Percentiles rank a stretch among this genome's conserved stretches.
Conservation (phyloP, 768 basidiomycete species). For the Candolleomyces eurysporus region DNA sequence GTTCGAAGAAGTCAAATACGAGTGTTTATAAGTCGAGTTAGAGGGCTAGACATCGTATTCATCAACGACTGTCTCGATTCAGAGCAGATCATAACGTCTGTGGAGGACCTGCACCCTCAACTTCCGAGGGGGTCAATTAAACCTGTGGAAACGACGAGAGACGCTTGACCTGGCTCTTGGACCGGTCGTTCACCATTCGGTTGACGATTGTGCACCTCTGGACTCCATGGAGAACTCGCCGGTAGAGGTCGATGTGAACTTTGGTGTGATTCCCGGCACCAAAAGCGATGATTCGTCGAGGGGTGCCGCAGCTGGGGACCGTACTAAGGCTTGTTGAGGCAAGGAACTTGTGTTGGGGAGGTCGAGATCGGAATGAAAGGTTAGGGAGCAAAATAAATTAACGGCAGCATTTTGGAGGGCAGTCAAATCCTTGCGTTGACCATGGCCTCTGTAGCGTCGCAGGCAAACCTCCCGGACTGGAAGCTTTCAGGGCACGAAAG, state of each 20-base stretch:
- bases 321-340: conserved; percentile 58
- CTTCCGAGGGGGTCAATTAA: conserved; percentile 12
- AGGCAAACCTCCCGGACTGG: conserved; percentile 58
- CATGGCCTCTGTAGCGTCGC: conserved; percentile 71
- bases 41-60: background rate
- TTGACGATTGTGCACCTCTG: conserved; percentile 58
- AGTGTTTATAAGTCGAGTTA: too few relatives aligned
- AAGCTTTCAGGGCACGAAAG: conserved; percentile 56
- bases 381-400: conserved; percentile 22
- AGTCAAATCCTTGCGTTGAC: conserved; percentile 79
- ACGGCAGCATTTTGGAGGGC: conserved; percentile 83
- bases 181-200: conserved; percentile 52
- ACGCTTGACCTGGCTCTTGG: conserved; percentile 31
- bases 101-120: conserved; percentile 25
- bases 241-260: conserved; percentile 61
- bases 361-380: background rate
- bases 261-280: conserved; percentile 73
- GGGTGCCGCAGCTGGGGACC: conserved; percentile 32
- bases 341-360: conserved; percentile 51
- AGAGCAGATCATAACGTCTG: conserved; percentile 61
- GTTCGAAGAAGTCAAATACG: too few relatives aligned
- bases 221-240: conserved; percentile 57
- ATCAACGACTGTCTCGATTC: background rate
- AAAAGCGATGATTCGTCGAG: conserved; percentile 51
- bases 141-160: conserved; percentile 25